Conservation (phyloP, 1,284 basidiomycete species). For the Microbotryomycetes sp. region DNA sequence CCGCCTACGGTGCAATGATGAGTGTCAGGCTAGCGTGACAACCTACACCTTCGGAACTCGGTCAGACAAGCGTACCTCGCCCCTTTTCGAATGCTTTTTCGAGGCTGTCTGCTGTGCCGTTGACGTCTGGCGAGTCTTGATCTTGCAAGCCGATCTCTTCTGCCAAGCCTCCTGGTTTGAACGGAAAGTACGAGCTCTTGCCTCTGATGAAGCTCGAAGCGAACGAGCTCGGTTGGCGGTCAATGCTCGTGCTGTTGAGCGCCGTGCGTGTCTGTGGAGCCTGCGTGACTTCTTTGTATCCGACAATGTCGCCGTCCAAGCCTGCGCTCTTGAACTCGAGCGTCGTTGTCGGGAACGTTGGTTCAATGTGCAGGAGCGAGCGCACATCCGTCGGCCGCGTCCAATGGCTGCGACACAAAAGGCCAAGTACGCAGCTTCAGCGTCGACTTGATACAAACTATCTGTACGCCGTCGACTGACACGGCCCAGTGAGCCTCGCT, state of each 20-base stretch:
- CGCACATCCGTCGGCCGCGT: slow-evolving; percentile 19
- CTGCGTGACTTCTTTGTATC: slow-evolving; percentile 62
- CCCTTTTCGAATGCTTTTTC: slow-evolving; percentile 32
- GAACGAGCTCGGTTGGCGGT: slow-evolving; percentile 60
- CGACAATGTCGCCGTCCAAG: slow-evolving; percentile 67
- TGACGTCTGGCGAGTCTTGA: slow-evolving; percentile 21
- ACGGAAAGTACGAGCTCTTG: slow-evolving; percentile 84
- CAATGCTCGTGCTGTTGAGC: slow-evolving; percentile 70
- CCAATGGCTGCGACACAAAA: slow-evolving; percentile 23
- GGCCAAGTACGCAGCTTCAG: background rate
- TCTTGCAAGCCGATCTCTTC: slow-evolving; percentile 24
- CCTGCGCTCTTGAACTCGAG: slow-evolving; percentile 70
- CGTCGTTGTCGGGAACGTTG: slow-evolving; percentile 67
- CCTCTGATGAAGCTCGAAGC: slow-evolving; percentile 79
- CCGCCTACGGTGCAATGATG: slow-evolving; percentile 25
- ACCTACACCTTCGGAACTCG: slow-evolving; percentile 41
- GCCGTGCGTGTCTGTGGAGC: slow-evolving; percentile 46
- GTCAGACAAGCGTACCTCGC: slow-evolving; percentile 5
- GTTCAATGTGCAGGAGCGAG: slow-evolving; percentile 38
- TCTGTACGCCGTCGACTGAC: slow-evolving; percentile 1
- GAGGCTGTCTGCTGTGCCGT: slow-evolving; percentile 30
- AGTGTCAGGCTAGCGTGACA: slow-evolving; percentile 44
- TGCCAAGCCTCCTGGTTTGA: slow-evolving; percentile 76
- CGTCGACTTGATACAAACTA: background rate
- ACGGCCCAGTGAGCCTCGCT: slow-evolving; percentile 21